Evolutionary conservation across 139 green algal genomes (phyloP), one percentile per base, ranked within the genome.

Genomic region (Chlorella sp.): DNA sequence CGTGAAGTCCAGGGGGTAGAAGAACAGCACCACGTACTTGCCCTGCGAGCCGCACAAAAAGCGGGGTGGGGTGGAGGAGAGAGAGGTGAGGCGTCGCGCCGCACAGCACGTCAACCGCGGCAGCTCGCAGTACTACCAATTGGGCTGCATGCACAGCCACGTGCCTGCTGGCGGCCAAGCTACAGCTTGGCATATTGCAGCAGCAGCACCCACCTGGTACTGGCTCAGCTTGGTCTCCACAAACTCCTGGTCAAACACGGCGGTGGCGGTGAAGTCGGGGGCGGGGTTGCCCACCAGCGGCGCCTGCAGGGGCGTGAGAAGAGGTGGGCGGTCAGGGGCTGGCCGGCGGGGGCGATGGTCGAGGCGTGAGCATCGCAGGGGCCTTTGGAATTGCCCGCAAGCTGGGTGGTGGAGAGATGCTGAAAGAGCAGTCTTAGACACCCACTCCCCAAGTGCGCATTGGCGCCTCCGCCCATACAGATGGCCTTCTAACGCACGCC

Each of bases 11-110:
- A 99, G 92, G 24, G 97, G 97, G 95, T 99, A 99, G 96, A 99
- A 99, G 95, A 99, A 99, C 2, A 99, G 95, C n/a, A 99, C 94
- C 12, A 99, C 97, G 91, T 99, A 99, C 95, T 99, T 99, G 92
- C 97, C 95, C 92, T 95, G 92, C 88, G 89, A 14, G 78, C 3
- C 28, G n/a, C n/a, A n/a, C n/a, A n/a, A n/a, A n/a, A 42, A 30
- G n/a, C 26, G 30, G 9, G 48, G 48, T 9, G 48, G 48, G 48
- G 48, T 16, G 48, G 48, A 57, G 48, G 48, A 9, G 48, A 57
- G 48, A 9, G 48, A 57, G 48, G 48, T 57, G 48, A 57, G 48
- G 48, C 48, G 48, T 57, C 48, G 64, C 64, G 64, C 64, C 64
- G 64, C 64, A 73, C 48, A 9, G 48, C 7, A 57, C 7, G 9